A percentile compares a stretch with the other conserved stretches of the same genome.
phyloP scores from a whole-genome alignment of 345 rosid species.

The Fremontodendron californicum region DNA sequence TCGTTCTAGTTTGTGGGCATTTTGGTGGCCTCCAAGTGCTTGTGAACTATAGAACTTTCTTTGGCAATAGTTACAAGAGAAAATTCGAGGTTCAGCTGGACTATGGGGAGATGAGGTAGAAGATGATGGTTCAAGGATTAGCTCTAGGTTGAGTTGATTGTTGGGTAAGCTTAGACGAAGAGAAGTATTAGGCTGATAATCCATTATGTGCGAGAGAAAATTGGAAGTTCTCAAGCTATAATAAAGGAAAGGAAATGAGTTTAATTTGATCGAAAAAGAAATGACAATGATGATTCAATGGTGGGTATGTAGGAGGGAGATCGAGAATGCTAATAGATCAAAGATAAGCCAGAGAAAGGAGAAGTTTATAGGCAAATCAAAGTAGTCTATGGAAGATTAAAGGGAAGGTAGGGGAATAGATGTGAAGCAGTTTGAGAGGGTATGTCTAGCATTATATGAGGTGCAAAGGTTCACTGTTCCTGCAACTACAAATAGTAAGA shows the following conservation, averaged over 20 bases:
- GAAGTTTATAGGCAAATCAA: slow-evolving; percentile 4
- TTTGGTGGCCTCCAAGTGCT: slow-evolving; percentile 99
- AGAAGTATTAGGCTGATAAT: slow-evolving; percentile 66
- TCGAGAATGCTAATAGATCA: background rate
- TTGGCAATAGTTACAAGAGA: slow-evolving; percentile 92
- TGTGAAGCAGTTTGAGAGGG: slow-evolving; percentile 3
- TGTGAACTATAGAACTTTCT: slow-evolving; percentile 94
- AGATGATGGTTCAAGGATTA: slow-evolving; percentile 54
- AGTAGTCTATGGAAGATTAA: background rate
- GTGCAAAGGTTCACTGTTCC: slow-evolving; percentile 39
- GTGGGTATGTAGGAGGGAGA: background rate
- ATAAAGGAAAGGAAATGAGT: background rate
- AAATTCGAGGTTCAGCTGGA: slow-evolving; percentile 52
- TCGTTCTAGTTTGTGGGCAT: slow-evolving; percentile 92
- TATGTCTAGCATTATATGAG: slow-evolving; percentile 30
- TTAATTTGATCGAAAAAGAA: background rate
- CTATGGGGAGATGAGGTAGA: slow-evolving; percentile 44
- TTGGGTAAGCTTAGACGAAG: slow-evolving; percentile 55
- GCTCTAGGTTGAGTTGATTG: slow-evolving; percentile 54
- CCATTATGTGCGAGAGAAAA: slow-evolving; percentile 32
- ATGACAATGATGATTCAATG: slow-evolving; percentile 13
- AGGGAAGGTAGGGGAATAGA: background rate
- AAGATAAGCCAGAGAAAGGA: background rate
- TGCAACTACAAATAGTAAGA: slow-evolving; percentile 25
- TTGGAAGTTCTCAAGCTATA: background rate